Evolutionary conservation across 441 rosid species (phyloP).

Genomic region (Francoa sonchifolia): DNA sequence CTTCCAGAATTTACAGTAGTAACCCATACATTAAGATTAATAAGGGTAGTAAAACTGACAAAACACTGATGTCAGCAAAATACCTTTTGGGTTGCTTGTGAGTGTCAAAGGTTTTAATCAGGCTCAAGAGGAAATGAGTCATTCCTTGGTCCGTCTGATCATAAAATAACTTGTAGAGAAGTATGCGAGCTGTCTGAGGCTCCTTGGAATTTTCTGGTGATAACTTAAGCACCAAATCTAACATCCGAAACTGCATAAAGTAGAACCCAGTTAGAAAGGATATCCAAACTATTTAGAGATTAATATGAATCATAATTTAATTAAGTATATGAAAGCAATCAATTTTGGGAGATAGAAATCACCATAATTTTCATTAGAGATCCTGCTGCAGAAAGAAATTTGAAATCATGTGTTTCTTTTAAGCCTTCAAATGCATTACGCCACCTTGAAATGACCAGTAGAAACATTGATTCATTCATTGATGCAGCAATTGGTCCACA

Average conservation of each 20-base stretch:
- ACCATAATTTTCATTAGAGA: slow-evolving; percentile 87
- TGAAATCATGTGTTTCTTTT: slow-evolving; percentile 76
- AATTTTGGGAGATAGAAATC: slow-evolving; percentile 8
- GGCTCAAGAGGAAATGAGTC: slow-evolving; percentile 82
- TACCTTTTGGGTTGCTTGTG: slow-evolving; percentile 90
- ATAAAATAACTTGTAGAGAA: slow-evolving; percentile 92
- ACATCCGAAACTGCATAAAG: slow-evolving; percentile 52
- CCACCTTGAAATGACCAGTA: slow-evolving; percentile 77
- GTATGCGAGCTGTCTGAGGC: slow-evolving; percentile 81
- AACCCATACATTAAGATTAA: not conserved
- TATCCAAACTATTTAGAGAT: not conserved
- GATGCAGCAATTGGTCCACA: slow-evolving; percentile 94
- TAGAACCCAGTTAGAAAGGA: not conserved
- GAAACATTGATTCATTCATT: slow-evolving; percentile 86
- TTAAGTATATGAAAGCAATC: slow-evolving; percentile 8
- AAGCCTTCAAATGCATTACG: slow-evolving; percentile 67
- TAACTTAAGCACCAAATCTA: slow-evolving; percentile 64
- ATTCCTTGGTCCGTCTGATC: slow-evolving; percentile 95
- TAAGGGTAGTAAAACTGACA: too few species aligned
- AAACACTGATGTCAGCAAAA: too few species aligned
- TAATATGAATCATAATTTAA: too few species aligned
- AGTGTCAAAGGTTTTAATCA: slow-evolving; percentile 62
- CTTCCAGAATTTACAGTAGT: not conserved
- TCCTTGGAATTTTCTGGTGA: slow-evolving; percentile 74
- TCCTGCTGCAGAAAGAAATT: slow-evolving; percentile 71